Conservation (phyloP, 768 basidiomycete genomes). For the Ramaria sp. region DNA sequence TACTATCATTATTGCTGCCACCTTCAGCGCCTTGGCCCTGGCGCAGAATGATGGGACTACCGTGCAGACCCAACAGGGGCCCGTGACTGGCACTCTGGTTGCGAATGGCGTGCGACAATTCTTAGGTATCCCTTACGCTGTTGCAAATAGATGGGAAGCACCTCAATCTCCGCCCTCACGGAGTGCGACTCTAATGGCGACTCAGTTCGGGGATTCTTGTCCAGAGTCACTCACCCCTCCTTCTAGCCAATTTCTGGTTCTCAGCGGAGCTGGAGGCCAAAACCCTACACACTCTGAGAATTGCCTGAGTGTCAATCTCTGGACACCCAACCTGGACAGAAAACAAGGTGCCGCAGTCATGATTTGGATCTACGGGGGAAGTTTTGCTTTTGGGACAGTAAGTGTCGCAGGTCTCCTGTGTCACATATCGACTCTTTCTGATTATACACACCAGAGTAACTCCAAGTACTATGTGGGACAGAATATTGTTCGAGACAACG, state of each 20-base stretch:
- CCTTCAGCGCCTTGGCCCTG: background rate
- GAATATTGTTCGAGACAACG: constrained; percentile 4
- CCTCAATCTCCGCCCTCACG: background rate
- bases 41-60: constrained; percentile 1
- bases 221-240: background rate
- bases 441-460: background rate
- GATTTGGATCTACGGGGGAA: constrained; percentile 26
- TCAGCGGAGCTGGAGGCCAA: constrained; percentile 3
- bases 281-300: constrained; percentile 16
- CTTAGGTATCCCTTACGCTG: constrained; percentile 3
- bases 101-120: background rate
- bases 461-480: constrained; percentile 2
- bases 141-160: constrained; percentile 3
- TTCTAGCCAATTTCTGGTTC: background rate
- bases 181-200: background rate
- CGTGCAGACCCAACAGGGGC: constrained; percentile 2
- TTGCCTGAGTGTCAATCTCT: constrained; percentile 29
- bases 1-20: background rate
- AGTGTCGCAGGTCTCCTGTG: constrained; percentile 15
- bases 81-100: background rate
- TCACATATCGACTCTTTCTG: background rate
- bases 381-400: constrained; percentile 17
- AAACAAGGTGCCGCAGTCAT: constrained; percentile 7
- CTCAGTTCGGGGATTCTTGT: background rate
- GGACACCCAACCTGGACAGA: constrained; percentile 21